Evolutionary conservation across 306 rosid species (phyloP), one percentile per base, ranked within the genome.

Genomic region (Gillenia trifoliata): DNA sequence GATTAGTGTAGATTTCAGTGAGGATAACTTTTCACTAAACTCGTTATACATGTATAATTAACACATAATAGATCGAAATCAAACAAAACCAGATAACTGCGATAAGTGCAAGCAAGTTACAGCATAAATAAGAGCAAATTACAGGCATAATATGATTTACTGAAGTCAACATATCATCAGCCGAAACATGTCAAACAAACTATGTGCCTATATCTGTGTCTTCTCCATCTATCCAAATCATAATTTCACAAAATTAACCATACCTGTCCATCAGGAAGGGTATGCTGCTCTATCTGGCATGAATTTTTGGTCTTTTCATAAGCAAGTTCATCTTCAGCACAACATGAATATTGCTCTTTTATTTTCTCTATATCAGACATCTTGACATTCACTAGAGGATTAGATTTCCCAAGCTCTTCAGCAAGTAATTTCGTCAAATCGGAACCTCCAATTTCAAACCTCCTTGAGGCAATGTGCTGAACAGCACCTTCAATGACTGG

Each of bases 401-500:
- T 87, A 70, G 97, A 88, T 70, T 87, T 93, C 74, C 91, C 85
- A 70, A 93, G 97, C 80, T 93, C 98, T 84, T 83, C 90, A 69
- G 94, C 92, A 71, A 93, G 91, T 82, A 88, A 82, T 78, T 83
- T 88, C 38, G 96, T 91, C 83, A 93, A 88, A 84, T 93, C 98
- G 56, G 62, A 52, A 25, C 98, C 98, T 83, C 98, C 98, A 83
- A 91, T 81, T 83, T 93, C 98, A 89, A 93, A 88, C 85, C 98
- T 89, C 81, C 91, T 88, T 12, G 96, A 93, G 55, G 97, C 97
- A 84, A 93, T 93, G 87, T 91, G 98, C 80, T 93, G 96, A 78
- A 93, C 98, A 13, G 98, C 98, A 81, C 98, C 98, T 88, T 91
- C 98, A 86, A 93, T 80, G 55, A 93, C 97, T 22, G 98, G 98